Evolutionary conservation across 2,329 filamentous ascomycete genomes (phyloP).

Genomic region (Pseudogymnoascus sp.): DNA sequence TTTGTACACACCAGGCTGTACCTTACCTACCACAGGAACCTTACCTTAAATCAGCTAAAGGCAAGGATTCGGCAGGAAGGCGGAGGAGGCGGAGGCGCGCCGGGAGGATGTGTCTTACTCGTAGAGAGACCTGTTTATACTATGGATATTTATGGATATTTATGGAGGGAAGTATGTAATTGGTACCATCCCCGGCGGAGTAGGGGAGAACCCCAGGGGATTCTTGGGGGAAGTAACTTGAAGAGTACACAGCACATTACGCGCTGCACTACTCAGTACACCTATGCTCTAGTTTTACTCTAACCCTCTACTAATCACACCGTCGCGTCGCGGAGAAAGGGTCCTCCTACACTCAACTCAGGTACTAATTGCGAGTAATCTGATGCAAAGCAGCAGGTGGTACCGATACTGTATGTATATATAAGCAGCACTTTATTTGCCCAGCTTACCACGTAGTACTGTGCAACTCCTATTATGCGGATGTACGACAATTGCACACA

Average conservation of each 20-base stretch:
- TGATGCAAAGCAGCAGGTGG: neutral
- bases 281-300: neutral
- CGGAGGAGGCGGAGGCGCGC: neutral
- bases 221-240: neutral
- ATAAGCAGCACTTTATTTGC: too few relatives aligned
- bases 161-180: neutral
- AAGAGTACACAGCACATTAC: neutral
- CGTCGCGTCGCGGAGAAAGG: neutral
- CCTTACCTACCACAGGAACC: conserved; percentile 1
- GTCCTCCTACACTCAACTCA: neutral
- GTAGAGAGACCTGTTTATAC: neutral
- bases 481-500: neutral
- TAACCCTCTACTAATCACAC: neutral
- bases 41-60: conserved; percentile 4
- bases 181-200: neutral
- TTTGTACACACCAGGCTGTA: neutral
- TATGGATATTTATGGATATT: neutral
- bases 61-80: neutral
- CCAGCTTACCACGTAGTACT: neutral
- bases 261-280: neutral
- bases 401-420: neutral
- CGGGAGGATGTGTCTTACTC: neutral
- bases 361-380: neutral
- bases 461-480: neutral
- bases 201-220: neutral